These are phyloP conservation scores for Eurotiales sp. DNA, from an alignment of 2,329 filamentous ascomycete genomes.

Conservation along the genomic window DNA sequence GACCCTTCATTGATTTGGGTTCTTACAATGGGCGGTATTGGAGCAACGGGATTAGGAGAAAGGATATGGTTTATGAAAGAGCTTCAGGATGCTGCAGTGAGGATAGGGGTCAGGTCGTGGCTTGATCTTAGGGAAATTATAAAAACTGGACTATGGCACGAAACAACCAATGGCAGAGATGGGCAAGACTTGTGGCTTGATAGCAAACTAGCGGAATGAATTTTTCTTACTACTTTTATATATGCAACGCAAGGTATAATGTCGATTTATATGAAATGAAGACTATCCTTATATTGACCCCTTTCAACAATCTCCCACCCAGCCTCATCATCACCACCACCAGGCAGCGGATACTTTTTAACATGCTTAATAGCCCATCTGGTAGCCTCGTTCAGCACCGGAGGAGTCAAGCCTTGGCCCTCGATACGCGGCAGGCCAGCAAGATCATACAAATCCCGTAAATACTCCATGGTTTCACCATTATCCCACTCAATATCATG, in stretches of 20 bases:
- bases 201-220: neutral
- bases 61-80: conserved; percentile 7
- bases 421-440: conserved; percentile 20
- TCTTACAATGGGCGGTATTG: neutral
- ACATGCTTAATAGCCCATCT: conserved; percentile 23
- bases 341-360: conserved; percentile 17
- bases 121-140: neutral
- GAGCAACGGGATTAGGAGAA: neutral
- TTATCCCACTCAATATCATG: conserved; percentile 21
- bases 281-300: conserved; percentile 13
- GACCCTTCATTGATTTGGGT: neutral
- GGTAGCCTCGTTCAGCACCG: conserved; percentile 18
- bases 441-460: conserved; percentile 17
- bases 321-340: conserved; percentile 10
- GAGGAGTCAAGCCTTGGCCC: conserved; percentile 18
- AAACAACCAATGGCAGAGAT: neutral
- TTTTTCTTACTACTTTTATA: too few species aligned
- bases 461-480: conserved; percentile 19
- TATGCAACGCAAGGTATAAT: too few species aligned
- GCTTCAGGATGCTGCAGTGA: neutral
- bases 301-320: conserved; percentile 11
- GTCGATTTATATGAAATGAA: conserved; percentile 17
- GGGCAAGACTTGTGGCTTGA: conserved; percentile 3
- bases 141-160: neutral
- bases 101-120: conserved; percentile 1